Base-by-base conservation (phyloP, 1,284 basidiomycete species). In the Sporisorium exsertum region DNA sequence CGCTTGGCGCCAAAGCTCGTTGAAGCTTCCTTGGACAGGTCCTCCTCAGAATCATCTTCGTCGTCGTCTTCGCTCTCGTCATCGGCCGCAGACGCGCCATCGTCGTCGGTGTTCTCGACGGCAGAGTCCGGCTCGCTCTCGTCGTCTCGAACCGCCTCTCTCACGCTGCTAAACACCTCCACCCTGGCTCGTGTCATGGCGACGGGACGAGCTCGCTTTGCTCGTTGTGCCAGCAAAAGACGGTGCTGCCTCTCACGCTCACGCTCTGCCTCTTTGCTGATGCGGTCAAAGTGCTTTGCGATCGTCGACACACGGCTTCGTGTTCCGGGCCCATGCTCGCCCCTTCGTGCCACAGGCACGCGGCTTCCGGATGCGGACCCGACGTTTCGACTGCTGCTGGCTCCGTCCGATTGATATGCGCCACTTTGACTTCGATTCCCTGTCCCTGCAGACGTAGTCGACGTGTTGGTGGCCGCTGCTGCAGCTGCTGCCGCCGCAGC, bases 91-190 rank as follows among this genome's bases (percentile, higher is more conserved):
- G 67, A 72, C 9, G 64, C 74, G 10, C 75, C 75, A 16, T 80
- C 77, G 13, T 79, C 79, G 12, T 64, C 74, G 22, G 58, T 66
- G 50, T 40, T 70, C 55, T 68, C 73, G 1, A 46, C 55, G 5
- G 58, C 64, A 12, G 71, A 70, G 15, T 78, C 79, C 5, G 62
- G 33, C 43, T 81, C 80, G 65, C 77, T 78, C 54, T 85, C 83
- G 33, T 95, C 93, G 80, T 97, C 95, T 66, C 90, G 90, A 80
- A 97, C 93, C 0, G 94, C 95, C 81, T 97, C 95, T 81, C 93
- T 92, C 72, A 97, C 90, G 80, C 93, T 97, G 75, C 93, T 92
- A 51, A 97, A 90, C 42, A 98, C 91, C 82, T 95, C 92, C 0
- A 98, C 93, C 68, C 92, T 94, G 8, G 94, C 94, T 59, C 92